A percentile compares a stretch with the other conserved stretches of the same genome.
phyloP scores from a whole-genome alignment of 176 grass and related monocot genomes.

The Phragmites australis region DNA sequence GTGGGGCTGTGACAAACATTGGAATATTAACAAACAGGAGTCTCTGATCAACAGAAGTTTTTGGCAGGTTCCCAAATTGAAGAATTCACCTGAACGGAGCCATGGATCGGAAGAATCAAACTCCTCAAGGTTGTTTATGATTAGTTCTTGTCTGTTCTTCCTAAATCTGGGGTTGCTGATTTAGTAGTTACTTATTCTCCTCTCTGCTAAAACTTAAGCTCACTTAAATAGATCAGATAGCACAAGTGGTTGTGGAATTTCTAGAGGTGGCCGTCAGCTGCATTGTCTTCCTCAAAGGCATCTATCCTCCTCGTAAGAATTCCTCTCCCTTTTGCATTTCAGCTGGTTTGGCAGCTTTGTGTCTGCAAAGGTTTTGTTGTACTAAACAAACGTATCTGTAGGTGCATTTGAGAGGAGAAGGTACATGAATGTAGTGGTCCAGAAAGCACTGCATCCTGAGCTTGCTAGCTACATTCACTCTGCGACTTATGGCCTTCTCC shows the following conservation, averaged over 20 bases:
- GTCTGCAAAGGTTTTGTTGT: neutral
- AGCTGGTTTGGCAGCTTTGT: slow-evolving; percentile 5
- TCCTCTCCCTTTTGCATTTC: slow-evolving; percentile 16
- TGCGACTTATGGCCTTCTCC: slow-evolving; percentile 55
- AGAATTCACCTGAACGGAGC: slow-evolving; percentile 4
- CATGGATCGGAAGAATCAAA: slow-evolving; percentile 83
- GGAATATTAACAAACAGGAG: slow-evolving; percentile 6
- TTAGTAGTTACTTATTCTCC: neutral
- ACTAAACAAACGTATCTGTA: slow-evolving; percentile 48
- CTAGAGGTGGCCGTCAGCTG: slow-evolving; percentile 90
- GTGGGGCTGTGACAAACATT: neutral
- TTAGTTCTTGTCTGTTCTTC: neutral
- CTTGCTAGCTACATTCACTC: slow-evolving; percentile 81
- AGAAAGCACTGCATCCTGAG: slow-evolving; percentile 75
- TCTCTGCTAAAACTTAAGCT: slow-evolving; percentile 21
- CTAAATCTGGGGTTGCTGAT: slow-evolving; percentile 11
- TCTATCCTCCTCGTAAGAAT: slow-evolving; percentile 76
- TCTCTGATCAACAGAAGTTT: neutral
- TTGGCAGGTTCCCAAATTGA: neutral
- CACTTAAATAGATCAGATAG: slow-evolving; percentile 65
- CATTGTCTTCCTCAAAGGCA: slow-evolving; percentile 91
- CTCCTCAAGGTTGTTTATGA: slow-evolving; percentile 62
- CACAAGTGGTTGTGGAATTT: slow-evolving; percentile 80
- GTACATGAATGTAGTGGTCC: slow-evolving; percentile 95
- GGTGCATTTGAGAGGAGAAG: slow-evolving; percentile 98